Evolutionary conservation across 345 rosid species (phyloP).

Genomic region (Eucalyptus caleyi): DNA sequence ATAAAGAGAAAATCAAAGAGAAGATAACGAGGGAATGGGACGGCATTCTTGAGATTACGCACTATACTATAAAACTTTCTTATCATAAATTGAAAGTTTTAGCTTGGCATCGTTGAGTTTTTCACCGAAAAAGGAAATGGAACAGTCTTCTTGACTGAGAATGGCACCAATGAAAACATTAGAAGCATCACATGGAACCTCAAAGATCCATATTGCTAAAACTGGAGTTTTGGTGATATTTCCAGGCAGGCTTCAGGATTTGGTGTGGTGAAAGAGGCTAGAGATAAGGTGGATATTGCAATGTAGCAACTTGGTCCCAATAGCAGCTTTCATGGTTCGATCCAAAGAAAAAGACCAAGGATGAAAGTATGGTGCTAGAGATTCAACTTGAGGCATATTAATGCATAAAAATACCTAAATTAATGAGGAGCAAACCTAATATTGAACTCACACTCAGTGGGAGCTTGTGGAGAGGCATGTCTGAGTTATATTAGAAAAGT

Average conservation of each 20-base stretch:
- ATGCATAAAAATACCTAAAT: background rate
- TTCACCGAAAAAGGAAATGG: background rate
- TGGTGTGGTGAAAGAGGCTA: background rate
- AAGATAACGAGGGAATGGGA: background rate
- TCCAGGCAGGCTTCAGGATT: background rate
- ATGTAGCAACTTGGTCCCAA: background rate
- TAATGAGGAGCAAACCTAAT: background rate
- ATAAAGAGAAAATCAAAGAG: background rate
- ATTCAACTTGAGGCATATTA: too few species aligned
- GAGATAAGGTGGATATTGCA: background rate
- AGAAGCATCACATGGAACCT: background rate
- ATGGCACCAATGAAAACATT: background rate
- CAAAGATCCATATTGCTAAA: background rate
- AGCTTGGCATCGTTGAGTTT: background rate
- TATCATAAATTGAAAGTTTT: background rate
- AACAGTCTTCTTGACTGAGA: background rate
- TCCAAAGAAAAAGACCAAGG: background rate
- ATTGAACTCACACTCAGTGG: background rate
- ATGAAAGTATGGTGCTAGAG: background rate
- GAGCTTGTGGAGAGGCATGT: background rate
- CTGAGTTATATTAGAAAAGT: background rate
- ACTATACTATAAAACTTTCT: too few species aligned
- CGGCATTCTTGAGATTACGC: background rate
- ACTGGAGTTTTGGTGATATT: background rate
- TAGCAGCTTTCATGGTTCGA: background rate